Percentiles rank a stretch among this genome's conserved stretches.
Evolutionary conservation across 129 eudicot species (phyloP).

Genomic region (Flaveria linearis): DNA sequence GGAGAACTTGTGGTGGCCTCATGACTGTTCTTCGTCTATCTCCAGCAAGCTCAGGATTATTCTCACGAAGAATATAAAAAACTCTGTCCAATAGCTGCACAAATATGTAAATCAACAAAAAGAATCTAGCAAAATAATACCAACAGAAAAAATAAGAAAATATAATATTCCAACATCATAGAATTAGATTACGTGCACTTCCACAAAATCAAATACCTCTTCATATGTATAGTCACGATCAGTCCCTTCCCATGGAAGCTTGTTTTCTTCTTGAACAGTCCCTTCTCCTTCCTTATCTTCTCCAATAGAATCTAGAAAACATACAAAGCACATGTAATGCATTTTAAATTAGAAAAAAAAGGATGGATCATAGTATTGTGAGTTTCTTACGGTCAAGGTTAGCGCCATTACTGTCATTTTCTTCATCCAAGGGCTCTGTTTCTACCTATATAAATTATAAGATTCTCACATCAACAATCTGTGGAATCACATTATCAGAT

Average conservation of each 20-base stretch:
- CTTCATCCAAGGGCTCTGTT: constrained; percentile 65
- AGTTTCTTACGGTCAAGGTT: constrained; percentile 55
- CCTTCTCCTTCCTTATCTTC: constrained; percentile 66
- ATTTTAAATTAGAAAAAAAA: not conserved
- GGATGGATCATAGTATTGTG: not conserved
- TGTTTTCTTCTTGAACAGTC: constrained; percentile 50
- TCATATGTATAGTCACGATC: constrained; percentile 69
- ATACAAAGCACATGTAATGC: not conserved
- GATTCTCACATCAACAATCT: not conserved
- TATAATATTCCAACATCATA: not conserved
- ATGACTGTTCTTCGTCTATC: constrained; percentile 75
- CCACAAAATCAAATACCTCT: constrained; percentile 43
- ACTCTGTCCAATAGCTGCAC: constrained; percentile 66
- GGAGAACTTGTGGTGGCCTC: constrained; percentile 92
- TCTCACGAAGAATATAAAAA: constrained; percentile 69
- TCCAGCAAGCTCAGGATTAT: constrained; percentile 89
- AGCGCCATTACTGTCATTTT: constrained; percentile 52
- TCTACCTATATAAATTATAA: constrained; percentile 50
- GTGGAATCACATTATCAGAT: not conserved
- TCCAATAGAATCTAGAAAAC: constrained; percentile 37
- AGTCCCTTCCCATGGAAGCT: constrained; percentile 75
- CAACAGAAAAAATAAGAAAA: not conserved
- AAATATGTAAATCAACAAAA: not conserved
- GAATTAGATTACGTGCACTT: not conserved
- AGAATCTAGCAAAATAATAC: not conserved